Percentiles rank a stretch among this genome's conserved stretches.
Conservation (phyloP, 176 grass and related monocot genomes). For the Musa troglodytarum region DNA sequence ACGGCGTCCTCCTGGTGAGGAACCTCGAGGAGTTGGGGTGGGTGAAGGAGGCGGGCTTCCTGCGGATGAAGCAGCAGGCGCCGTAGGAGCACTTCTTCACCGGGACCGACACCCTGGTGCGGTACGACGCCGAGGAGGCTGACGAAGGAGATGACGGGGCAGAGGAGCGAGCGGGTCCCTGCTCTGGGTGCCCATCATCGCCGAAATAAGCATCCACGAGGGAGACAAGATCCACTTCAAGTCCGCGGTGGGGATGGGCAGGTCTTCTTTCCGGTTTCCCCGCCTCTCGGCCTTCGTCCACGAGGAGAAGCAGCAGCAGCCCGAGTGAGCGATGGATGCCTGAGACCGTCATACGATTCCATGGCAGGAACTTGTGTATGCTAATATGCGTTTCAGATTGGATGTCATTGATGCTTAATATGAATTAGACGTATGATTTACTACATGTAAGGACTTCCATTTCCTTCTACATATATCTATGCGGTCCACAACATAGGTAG, state of each 20-base stretch:
- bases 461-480: no score
- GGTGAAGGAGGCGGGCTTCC: slow-evolving; percentile 66
- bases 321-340: background rate
- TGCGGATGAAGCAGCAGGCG: slow-evolving; percentile 73
- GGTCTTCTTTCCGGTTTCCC: slow-evolving; percentile 47
- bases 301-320: slow-evolving; percentile 9
- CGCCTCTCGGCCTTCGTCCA: slow-evolving; percentile 41
- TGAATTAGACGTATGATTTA: background rate
- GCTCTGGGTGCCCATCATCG: slow-evolving; percentile 76
- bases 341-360: no score
- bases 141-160: slow-evolving; percentile 68
- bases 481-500: no score
- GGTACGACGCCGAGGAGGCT: no score
- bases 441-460: background rate
- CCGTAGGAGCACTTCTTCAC: slow-evolving; percentile 84
- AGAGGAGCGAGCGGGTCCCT: slow-evolving; percentile 75
- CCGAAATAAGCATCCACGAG: slow-evolving; percentile 71
- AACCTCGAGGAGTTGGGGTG: slow-evolving; percentile 67
- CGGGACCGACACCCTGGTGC: background rate
- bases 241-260: slow-evolving; percentile 58
- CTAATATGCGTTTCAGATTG: no score
- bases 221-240: slow-evolving; percentile 77
- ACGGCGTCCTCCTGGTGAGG: slow-evolving; percentile 63
- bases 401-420: no score
- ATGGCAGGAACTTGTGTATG: no score